Base-by-base conservation (phyloP, 305 asterid species). In the Solanum hybrid region DNA sequence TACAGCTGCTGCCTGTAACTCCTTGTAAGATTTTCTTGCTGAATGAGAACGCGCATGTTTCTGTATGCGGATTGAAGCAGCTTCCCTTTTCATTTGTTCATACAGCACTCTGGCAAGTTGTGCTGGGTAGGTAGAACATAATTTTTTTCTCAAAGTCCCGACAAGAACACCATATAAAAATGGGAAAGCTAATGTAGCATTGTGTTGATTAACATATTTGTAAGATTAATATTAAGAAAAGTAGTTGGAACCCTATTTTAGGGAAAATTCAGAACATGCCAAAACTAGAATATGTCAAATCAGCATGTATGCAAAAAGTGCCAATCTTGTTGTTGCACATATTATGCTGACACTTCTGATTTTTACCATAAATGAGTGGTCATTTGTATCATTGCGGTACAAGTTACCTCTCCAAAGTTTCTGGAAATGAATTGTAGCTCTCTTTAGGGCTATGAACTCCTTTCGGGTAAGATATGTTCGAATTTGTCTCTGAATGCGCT, bases 1-100 rank as follows among this genome's bases (percentile, higher is more conserved):
- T 91, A 93, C 77, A 82, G 96, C 97, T 73, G 98, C 97, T 91
- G 87, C 94, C 93, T 93, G 95, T 91, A 93, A 89, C 89, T 92
- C 92, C 90, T 81, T 93, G 91, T 97, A 97, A 77, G 96, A 92
- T 91, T 91, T 93, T 89, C 98, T 95, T 91, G 98, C 96, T 90
- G 95, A 93, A 91, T 85, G 95, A 79, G 95, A 93, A 77, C 98
- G 98, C 36, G 89, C 95, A 86, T 97, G 96, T 87, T 95, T 97
- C 93, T 97, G 99, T 92, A 97, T 94, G 83, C 96, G 94, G 89
- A 96, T 93, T 86, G 99, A 97, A 86, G 98, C 99, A 83, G 98
- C 98, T 89, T 96, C 98, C 92, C 96, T 93, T 93, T 96, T 97
- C 96, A 97, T 93, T 89, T 90, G 87, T 87, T 97, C 98, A 76